A percentile compares a stretch with the other conserved stretches of the same genome.
phyloP scores from a whole-genome alignment of 352 stramenopile genomes.

The Ophiocytium majus region DNA sequence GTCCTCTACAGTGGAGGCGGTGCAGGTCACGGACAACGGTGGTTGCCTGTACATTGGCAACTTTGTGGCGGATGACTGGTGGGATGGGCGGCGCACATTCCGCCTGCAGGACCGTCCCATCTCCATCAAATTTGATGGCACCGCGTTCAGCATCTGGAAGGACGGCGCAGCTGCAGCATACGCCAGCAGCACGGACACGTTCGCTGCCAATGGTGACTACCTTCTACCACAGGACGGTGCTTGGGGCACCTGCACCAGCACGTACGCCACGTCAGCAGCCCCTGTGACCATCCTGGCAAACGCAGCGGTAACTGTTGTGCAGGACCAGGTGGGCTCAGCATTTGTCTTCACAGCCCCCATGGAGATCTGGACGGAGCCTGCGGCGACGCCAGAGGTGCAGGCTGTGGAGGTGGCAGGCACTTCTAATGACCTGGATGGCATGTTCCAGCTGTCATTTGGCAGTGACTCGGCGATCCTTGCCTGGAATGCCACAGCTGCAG shows the following conservation, averaged over 20 bases:
- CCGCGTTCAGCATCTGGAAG: not conserved
- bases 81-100: not conserved
- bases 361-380: conserved; percentile 42
- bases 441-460: conserved; percentile 62
- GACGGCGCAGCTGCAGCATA: not conserved
- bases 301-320: not conserved
- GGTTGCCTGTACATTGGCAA: conserved; percentile 1
- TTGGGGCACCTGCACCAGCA: not conserved
- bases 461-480: conserved; percentile 33
- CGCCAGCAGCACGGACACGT: not conserved
- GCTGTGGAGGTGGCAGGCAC: conserved; percentile 60
- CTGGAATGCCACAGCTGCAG: conserved; percentile 42
- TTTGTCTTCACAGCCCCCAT: conserved; percentile 61
- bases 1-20: conserved; percentile 43
- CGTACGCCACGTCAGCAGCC: not conserved
- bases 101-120: not conserved
- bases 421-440: conserved; percentile 61
- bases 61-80: not conserved
- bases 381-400: conserved; percentile 62
- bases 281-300: not conserved
- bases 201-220: not conserved
- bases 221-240: not conserved
- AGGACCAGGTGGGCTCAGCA: not conserved
- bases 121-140: not conserved
- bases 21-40: not conserved